Evolutionary conservation across 148 eudicot genomes (phyloP), one percentile per base, ranked within the genome.

Genomic region (Fagopyrum esculentum): DNA sequence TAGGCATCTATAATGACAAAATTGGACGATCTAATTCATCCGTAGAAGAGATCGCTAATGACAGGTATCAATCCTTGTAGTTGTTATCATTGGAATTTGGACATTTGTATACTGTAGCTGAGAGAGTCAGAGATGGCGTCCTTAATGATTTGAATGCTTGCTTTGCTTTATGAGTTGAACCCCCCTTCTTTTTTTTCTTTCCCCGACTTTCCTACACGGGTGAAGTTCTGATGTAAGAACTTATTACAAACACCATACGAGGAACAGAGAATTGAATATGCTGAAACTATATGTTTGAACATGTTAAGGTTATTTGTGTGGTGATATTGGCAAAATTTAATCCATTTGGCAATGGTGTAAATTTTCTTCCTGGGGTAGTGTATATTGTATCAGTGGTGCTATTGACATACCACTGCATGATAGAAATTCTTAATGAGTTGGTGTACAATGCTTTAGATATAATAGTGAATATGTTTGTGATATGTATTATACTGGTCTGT

Each of bases 1-100:
- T 85, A 69, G 88, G 89, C 69, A 83, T 85, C 69, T 80, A 78
- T 56, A 78, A 80, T 75, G 89, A 84, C 44, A 87, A 78, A 45
- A 76, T 78, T 71, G 90, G 82, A 30, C 81, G 72, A 46, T 74
- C 81, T 54, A 81, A 78, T 79, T 81, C 87, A 49, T 75, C 81
- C 57, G 22, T 77, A 43, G 93, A 85, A 77, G 87, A 84, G 56
- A 48, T 77, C 77, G 74, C 86, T 22, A 80, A 80, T 80, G 89
- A 91, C 40, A 81, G 96, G 93, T 90, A 83, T 46, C 48, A 11
- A 45, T 68, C 49, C 49, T 60, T n/a, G 50, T 9, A 43, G 71
- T 66, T 66, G 71, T 0, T 22, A 22, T 22, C 26, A 22, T 22
- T 22, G 26, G 26, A 22, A 22, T 22, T 22, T 22, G 44, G 35